Evolutionary conservation across 179 eudicot species (phyloP).

Genomic region (Corrigiola litoralis): DNA sequence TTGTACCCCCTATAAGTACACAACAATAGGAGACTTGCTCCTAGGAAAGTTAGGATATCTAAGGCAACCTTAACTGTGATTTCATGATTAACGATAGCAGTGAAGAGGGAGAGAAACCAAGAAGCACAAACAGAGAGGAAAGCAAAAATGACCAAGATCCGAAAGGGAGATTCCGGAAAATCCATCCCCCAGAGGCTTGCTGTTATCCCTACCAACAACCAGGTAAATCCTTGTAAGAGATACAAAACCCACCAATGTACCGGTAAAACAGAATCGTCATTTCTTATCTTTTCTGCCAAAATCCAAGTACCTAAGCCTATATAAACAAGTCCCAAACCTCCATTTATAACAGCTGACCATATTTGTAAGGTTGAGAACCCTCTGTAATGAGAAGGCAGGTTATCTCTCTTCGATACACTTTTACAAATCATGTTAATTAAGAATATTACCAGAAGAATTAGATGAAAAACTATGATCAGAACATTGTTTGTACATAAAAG

Average conservation of each 20-base stretch:
- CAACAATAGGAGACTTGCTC: conserved; percentile 22
- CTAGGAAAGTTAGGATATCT: conserved; percentile 25
- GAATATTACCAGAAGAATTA: conserved; percentile 36
- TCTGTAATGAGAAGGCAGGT: background rate
- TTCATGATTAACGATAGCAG: conserved; percentile 24
- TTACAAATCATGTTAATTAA: conserved; percentile 35
- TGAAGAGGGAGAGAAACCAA: conserved; percentile 34
- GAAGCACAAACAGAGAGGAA: conserved; percentile 36
- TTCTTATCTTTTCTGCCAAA: conserved; percentile 35
- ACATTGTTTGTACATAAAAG: conserved; percentile 12
- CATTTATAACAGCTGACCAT: conserved; percentile 43
- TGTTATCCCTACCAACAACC: conserved; percentile 42
- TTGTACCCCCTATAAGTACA: conserved; percentile 47
- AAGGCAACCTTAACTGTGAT: conserved; percentile 16
- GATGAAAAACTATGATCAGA: conserved; percentile 26
- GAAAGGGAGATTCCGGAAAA: conserved; percentile 32
- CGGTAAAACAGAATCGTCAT: conserved; percentile 31
- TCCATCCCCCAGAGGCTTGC: conserved; percentile 42
- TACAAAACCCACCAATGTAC: conserved; percentile 46
- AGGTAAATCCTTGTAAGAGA: conserved; percentile 48
- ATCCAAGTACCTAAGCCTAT: conserved; percentile 46
- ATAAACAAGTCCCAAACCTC: conserved; percentile 43
- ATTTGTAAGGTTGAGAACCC: conserved; percentile 15
- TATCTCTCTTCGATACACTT: conserved; percentile 15
- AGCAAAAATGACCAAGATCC: conserved; percentile 38